Evolutionary conservation across 1,139 yeast genomes (phyloP).

Genomic region (Pichia sp.): DNA sequence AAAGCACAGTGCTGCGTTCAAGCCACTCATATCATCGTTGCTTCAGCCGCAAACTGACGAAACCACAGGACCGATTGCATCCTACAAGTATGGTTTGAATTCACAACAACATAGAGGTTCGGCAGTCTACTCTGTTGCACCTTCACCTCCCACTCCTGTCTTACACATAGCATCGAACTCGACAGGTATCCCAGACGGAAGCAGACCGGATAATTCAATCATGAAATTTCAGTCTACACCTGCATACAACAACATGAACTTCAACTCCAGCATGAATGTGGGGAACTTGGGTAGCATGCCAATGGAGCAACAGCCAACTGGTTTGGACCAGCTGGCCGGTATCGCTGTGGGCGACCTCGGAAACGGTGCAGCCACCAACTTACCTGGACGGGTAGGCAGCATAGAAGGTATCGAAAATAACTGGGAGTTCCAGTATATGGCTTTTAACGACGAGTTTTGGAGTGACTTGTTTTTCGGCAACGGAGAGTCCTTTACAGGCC

Average conservation of each 20-base stretch:
- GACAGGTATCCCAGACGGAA: not conserved
- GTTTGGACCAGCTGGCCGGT: not conserved
- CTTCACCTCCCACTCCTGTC: conserved; percentile 12
- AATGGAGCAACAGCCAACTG: not conserved
- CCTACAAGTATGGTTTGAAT: not conserved
- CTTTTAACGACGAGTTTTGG: conserved; percentile 43
- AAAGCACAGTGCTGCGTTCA: conserved; percentile 1
- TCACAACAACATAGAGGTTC: not conserved
- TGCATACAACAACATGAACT: not conserved
- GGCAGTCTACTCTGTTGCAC: not conserved
- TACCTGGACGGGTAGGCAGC: not conserved
- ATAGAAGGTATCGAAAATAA: conserved; percentile 7
- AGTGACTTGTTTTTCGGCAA: conserved; percentile 34
- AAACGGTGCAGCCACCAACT: not conserved
- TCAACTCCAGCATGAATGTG: not conserved
- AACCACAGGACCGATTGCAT: not conserved
- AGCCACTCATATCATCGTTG: conserved; percentile 1
- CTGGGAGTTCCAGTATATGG: conserved; percentile 34
- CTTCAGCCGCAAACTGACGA: not conserved
- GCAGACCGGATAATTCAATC: not conserved
- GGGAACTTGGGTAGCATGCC: not conserved
- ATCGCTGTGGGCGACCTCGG: not conserved
- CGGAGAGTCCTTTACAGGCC: conserved; percentile 15
- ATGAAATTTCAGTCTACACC: not conserved
- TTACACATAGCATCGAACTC: not conserved